Evolutionary conservation across 352 stramenopile species (phyloP).

Genomic region (Chrysophaeum taylorii): DNA sequence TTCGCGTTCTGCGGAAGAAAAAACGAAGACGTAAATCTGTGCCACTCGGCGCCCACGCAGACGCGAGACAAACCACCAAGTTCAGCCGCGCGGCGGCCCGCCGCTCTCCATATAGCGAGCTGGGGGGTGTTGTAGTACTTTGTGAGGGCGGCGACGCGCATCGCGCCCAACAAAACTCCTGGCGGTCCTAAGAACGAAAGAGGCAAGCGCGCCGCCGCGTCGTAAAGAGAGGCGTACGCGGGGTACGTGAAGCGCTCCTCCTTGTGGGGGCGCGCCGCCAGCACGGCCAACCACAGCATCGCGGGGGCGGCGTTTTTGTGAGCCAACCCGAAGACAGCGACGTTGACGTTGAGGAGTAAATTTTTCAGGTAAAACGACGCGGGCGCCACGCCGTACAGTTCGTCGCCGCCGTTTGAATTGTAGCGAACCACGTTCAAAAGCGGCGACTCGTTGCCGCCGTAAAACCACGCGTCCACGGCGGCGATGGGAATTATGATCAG

Average conservation of each 20-base stretch:
- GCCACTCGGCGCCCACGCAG: conserved; percentile 94
- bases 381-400: conserved; percentile 90
- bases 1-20: conserved; percentile 74
- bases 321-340: conserved; percentile 35
- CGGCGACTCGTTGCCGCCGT: conserved; percentile 65
- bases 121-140: conserved; percentile 56
- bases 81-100: conserved; percentile 14
- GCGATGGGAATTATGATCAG: conserved; percentile 55
- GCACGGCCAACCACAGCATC: conserved; percentile 79
- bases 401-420: conserved; percentile 80
- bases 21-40: conserved; percentile 87
- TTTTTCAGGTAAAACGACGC: conserved; percentile 89
- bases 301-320: conserved; percentile 10
- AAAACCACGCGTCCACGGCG: conserved; percentile 64
- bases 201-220: conserved; percentile 43
- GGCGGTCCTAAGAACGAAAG: no score
- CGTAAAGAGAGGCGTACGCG: conserved; percentile 77
- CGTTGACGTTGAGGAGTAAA: conserved; percentile 86
- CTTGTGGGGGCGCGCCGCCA: conserved; percentile 89
- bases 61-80: conserved; percentile 41
- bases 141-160: conserved; percentile 51
- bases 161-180: conserved; percentile 17
- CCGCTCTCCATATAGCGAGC: conserved; percentile 43
- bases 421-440: conserved; percentile 87
- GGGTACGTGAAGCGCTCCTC: conserved; percentile 95